Conservation (phyloP, 495 filamentous ascomycete species). For the Penicillium coprophilum region DNA sequence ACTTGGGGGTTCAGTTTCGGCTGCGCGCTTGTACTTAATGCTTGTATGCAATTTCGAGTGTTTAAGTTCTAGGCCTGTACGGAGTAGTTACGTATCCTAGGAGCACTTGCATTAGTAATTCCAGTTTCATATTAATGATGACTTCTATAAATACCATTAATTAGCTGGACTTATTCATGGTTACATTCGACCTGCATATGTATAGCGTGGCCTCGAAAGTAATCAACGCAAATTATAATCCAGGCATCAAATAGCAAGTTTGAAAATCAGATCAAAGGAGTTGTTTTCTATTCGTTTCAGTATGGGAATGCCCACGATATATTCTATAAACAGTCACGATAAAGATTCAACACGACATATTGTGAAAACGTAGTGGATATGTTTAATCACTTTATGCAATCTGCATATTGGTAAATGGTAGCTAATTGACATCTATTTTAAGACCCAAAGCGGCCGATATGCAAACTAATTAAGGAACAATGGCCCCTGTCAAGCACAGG, state of each 20-base stretch:
- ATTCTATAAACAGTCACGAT: not conserved
- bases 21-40: not conserved
- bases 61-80: not conserved
- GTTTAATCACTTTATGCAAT: not conserved
- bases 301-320: not conserved
- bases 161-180: not conserved
- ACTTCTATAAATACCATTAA: slow-evolving; percentile 8
- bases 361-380: not conserved
- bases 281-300: not conserved
- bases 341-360: not conserved
- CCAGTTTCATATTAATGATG: not conserved
- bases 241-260: not conserved
- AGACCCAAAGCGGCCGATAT: slow-evolving; percentile 7
- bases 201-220: not conserved
- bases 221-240: not conserved
- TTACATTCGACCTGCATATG: not conserved
- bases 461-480: slow-evolving; percentile 28
- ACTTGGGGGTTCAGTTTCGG: not conserved
- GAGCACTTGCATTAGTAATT: not conserved
- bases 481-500: slow-evolving; percentile 12
- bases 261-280: not conserved
- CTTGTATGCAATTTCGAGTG: not conserved
- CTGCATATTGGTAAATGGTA: slow-evolving; percentile 4
- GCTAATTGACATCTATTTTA: slow-evolving; percentile 32
- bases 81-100: not conserved